Conservation (phyloP, 768 basidiomycete species). For the Pleurotus tuoliensis region DNA sequence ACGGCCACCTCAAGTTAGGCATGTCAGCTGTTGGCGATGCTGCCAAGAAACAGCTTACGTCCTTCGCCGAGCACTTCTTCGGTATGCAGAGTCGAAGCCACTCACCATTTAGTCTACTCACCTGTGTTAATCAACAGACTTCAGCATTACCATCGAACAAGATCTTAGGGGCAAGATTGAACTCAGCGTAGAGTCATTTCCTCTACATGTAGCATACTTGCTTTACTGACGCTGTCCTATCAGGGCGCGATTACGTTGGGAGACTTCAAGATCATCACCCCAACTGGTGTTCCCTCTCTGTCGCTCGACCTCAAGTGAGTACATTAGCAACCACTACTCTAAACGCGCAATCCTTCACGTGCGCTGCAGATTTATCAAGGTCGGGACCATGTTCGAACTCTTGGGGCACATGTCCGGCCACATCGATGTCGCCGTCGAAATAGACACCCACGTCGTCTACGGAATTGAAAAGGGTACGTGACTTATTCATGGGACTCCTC, state of each 20-base stretch:
- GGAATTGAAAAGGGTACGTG: background rate
- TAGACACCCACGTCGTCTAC: background rate
- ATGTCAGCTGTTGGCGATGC: background rate
- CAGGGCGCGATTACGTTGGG: background rate
- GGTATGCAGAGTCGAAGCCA: background rate
- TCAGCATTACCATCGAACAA: background rate
- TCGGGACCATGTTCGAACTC: conserved; percentile 3
- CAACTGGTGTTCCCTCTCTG: background rate
- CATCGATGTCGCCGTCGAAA: background rate
- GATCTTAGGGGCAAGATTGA: background rate
- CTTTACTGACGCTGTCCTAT: background rate
- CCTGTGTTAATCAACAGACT: background rate
- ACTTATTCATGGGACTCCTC: background rate
- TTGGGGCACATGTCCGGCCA: background rate
- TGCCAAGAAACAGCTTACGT: background rate
- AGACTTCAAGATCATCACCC: background rate
- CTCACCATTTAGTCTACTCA: background rate
- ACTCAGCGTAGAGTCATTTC: background rate
- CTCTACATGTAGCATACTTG: background rate
- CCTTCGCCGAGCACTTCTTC: background rate
- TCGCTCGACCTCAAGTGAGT: conserved; percentile 3
- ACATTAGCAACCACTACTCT: background rate
- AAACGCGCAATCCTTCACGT: too few relatives aligned
- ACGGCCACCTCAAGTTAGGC: background rate
- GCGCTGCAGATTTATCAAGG: background rate